Conservation (phyloP, 345 rosid genomes). For the Moricandia arvensis region DNA sequence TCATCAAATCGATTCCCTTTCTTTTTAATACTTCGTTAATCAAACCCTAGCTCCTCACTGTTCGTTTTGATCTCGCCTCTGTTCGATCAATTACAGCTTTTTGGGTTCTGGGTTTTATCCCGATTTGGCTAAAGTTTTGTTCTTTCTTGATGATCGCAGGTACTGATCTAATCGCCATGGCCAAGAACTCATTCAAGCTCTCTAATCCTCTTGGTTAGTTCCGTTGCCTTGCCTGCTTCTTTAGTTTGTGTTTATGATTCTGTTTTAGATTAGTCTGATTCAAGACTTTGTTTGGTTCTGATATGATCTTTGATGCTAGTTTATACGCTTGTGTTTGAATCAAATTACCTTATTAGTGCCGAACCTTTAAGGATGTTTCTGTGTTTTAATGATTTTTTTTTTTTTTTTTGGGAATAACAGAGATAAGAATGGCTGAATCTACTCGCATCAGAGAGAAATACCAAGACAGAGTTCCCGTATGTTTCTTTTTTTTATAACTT, state of each 20-base stretch:
- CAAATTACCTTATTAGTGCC: not conserved
- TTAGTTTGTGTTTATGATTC: conserved; percentile 4
- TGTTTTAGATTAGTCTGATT: conserved; percentile 2
- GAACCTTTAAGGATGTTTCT: not conserved
- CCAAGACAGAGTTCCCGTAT: conserved; percentile 1
- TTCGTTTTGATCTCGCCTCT: conserved; percentile 11
- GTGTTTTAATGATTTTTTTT: not conserved
- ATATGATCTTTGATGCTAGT: not conserved
- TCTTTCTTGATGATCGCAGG: conserved; percentile 5
- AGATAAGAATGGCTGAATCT: not conserved
- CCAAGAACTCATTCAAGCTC: conserved; percentile 72
- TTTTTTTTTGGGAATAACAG: not conserved
- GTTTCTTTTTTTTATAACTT: not conserved
- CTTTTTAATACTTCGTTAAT: conserved; percentile 2
- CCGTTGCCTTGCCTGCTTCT: not conserved
- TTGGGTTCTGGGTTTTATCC: conserved; percentile 6
- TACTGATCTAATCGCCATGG: conserved; percentile 45
- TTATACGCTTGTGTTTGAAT: conserved; percentile 1
- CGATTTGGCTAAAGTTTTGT: not conserved
- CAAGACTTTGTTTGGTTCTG: not conserved
- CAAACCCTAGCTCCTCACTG: conserved; percentile 3
- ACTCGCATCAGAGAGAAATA: not conserved
- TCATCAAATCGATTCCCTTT: conserved; percentile 2
- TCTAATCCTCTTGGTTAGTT: conserved; percentile 74
- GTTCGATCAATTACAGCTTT: not conserved